A percentile compares a stretch with the other conserved stretches of the same genome.
phyloP scores from a whole-genome alignment of 768 basidiomycete genomes.

The Macrolepiota fuliginosa region DNA sequence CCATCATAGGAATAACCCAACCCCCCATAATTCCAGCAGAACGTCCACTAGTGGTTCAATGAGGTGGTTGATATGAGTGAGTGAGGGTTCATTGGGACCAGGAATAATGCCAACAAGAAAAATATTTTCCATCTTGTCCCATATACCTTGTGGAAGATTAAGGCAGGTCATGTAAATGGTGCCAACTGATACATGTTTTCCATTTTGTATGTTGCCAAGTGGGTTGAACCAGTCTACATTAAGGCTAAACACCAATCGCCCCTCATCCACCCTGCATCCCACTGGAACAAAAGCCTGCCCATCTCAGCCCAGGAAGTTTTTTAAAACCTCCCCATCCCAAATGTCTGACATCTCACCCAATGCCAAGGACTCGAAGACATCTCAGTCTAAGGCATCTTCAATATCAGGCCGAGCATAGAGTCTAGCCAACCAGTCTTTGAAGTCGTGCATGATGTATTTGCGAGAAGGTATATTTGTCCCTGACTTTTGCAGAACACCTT shows the following conservation, averaged over 20 bases:
- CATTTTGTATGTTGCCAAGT: conserved; percentile 21
- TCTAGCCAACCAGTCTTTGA: not conserved
- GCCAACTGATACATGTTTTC: conserved; percentile 20
- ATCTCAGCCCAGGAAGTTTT: not conserved
- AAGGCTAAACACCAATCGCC: conserved; percentile 3
- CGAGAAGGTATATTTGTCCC: no score
- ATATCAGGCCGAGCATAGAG: conserved; percentile 5
- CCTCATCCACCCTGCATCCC: conserved; percentile 1
- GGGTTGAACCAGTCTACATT: conserved; percentile 31
- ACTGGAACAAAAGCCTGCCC: conserved; percentile 3
- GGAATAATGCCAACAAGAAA: conserved; percentile 27
- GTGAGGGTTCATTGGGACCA: conserved; percentile 25
- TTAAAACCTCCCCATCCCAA: not conserved
- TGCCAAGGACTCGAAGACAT: not conserved
- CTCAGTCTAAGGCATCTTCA: not conserved
- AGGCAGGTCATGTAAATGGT: conserved; percentile 27
- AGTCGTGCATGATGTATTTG: conserved; percentile 2
- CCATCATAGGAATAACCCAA: conserved; percentile 26
- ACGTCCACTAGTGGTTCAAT: no score
- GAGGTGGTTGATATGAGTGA: no score
- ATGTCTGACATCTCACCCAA: not conserved
- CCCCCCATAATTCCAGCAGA: no score
- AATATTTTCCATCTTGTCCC: conserved; percentile 31
- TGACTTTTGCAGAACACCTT: no score
- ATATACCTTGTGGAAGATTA: conserved; percentile 28